Percentiles rank a stretch among this genome's conserved stretches.
These are phyloP conservation scores for Debaryomyces subglobosus DNA, from an alignment of 1,139 yeast species.

Conservation along the genomic window DNA sequence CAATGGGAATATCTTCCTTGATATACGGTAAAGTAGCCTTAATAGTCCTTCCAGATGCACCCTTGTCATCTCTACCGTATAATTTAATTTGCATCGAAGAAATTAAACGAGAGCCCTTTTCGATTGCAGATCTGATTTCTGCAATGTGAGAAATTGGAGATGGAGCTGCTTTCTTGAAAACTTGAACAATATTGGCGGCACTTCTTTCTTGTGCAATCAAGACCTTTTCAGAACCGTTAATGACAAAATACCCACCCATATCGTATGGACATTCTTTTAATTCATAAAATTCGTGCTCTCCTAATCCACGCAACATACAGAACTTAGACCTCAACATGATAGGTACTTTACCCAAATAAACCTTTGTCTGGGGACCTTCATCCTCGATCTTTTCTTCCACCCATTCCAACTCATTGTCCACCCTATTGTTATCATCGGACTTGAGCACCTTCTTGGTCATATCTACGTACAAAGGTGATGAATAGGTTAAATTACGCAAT, in stretches of 20 bases:
- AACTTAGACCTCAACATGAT: conserved; percentile 96
- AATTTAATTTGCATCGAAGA: conserved; percentile 93
- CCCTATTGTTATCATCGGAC: conserved; percentile 69
- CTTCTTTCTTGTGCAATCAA: conserved; percentile 97
- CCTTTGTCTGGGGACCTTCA: conserved; percentile 69
- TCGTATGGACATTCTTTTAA: conserved; percentile 98
- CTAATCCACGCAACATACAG: conserved; percentile 88
- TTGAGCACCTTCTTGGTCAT: conserved; percentile 89
- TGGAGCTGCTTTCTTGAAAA: conserved; percentile 96
- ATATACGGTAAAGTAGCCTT: conserved; percentile 96
- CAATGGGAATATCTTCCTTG: conserved; percentile 95
- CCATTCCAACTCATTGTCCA: conserved; percentile 75
- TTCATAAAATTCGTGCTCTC: conserved; percentile 94
- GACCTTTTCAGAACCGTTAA: conserved; percentile 97
- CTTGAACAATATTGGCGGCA: conserved; percentile 98
- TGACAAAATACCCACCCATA: conserved; percentile 98
- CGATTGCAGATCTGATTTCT: conserved; percentile 94
- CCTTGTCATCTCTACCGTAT: conserved; percentile 80
- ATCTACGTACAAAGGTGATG: conserved; percentile 94
- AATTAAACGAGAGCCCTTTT: conserved; percentile 93
- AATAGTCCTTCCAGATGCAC: conserved; percentile 76
- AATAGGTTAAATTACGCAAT: conserved; percentile 90
- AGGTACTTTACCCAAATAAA: conserved; percentile 95
- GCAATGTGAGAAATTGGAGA: conserved; percentile 96
- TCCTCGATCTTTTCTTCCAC: conserved; percentile 54